Evolutionary conservation across 345 rosid species (phyloP), one percentile per base, ranked within the genome.

Genomic region (Eucalyptus curtisii): DNA sequence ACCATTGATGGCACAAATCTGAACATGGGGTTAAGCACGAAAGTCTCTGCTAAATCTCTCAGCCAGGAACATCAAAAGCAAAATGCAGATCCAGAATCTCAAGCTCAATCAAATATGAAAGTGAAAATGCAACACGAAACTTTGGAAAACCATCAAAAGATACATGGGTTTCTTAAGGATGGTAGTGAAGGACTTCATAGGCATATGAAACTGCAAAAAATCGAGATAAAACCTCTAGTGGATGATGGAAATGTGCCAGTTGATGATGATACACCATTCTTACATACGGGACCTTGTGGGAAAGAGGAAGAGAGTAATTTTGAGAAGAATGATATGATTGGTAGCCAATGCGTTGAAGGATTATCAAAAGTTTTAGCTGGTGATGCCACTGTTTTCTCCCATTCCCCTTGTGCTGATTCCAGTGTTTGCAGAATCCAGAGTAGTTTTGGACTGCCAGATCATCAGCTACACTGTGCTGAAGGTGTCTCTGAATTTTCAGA

Each of bases 91-190:
- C 81, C 81, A 68, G 88, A 88, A 45, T 55, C 24, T 64, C 90
- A 87, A 37, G 88, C 49, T 89, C 44, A 84, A 88, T 89, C 37
- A 86, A 90, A 90, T 87, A 88, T 89, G 89, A 89, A 89, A 86
- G 64, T 81, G 55, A 86, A 89, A 87, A 90, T 52, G 64, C 89
- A 88, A 50, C 85, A 37, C 91, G 93, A 90, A 66, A 88, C 16
- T 49, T 71, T 85, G 87, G 90, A 91, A 48, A 86, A 79, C 85
- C 89, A 86, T 92, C 92, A 86, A 87, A 91, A 90, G 88, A 85
- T 90, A 89, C 91, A 68, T 45, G 57, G 49, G 57, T 68, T 31
- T 86, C 86, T 45, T 90, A 86, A 84, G 89, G 93, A 89, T 91
- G 87, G 61, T 88, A 88, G 79, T 87, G 89, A 89, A 49, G 88